Evolutionary conservation across 768 basidiomycete species (phyloP).

Genomic region (Trametes villosa): DNA sequence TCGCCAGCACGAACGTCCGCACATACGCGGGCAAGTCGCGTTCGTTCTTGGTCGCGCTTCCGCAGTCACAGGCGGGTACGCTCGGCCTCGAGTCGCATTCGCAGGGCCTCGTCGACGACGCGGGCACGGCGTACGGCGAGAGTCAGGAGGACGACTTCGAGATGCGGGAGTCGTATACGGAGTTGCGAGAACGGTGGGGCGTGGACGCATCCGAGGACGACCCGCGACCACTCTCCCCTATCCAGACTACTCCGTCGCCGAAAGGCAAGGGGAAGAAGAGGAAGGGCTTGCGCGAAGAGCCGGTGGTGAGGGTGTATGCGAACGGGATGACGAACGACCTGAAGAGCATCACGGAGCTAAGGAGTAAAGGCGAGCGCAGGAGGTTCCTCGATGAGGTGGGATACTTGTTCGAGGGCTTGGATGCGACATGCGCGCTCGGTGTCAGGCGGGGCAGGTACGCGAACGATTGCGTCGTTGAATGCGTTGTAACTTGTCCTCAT

Average conservation of each 20-base stretch:
- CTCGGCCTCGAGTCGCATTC: slow-evolving; percentile 27
- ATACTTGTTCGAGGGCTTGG: slow-evolving; percentile 83
- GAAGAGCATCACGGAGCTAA: slow-evolving; percentile 79
- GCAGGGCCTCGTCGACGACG: slow-evolving; percentile 10
- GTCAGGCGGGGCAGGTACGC: slow-evolving; percentile 70
- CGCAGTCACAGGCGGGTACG: slow-evolving; percentile 35
- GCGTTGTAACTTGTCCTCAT: background rate
- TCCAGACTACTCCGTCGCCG: slow-evolving; percentile 36
- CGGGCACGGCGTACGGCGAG: slow-evolving; percentile 13
- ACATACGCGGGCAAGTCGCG: slow-evolving; percentile 81
- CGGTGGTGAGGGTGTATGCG: slow-evolving; percentile 41
- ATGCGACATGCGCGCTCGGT: slow-evolving; percentile 50
- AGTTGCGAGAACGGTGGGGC: slow-evolving; percentile 78
- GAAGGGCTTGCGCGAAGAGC: slow-evolving; percentile 32
- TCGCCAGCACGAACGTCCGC: slow-evolving; percentile 45
- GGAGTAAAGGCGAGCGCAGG: slow-evolving; percentile 79
- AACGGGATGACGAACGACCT: slow-evolving; percentile 71
- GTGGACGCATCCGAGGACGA: slow-evolving; percentile 82
- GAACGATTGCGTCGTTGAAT: slow-evolving; percentile 1
- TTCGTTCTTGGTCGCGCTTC: slow-evolving; percentile 75
- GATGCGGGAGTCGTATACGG: slow-evolving; percentile 73
- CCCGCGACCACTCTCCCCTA: slow-evolving; percentile 33
- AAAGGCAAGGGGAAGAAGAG: slow-evolving; percentile 46
- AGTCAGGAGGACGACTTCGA: slow-evolving; percentile 47
- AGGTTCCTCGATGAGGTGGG: slow-evolving; percentile 85